Conservation (phyloP, 1,284 basidiomycete genomes). For the Lentinus polychrous region DNA sequence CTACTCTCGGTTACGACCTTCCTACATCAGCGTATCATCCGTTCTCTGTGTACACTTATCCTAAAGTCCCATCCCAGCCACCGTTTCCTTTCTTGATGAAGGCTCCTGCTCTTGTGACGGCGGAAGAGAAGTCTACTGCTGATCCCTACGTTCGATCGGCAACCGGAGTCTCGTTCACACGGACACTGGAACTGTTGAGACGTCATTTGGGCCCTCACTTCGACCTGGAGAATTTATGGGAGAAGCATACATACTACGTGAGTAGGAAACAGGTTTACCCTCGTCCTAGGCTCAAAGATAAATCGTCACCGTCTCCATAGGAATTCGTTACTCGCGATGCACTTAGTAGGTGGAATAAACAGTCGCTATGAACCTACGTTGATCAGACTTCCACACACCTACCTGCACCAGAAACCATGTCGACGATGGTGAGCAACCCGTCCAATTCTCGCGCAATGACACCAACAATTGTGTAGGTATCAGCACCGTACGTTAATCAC, state of each 20-base stretch:
- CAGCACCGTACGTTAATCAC: conserved; percentile 43
- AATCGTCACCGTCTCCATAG: conserved; percentile 13
- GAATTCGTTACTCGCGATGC: conserved; percentile 38
- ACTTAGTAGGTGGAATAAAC: conserved; percentile 23
- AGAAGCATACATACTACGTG: conserved; percentile 37
- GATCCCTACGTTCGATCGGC: conserved; percentile 34
- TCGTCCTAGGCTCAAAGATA: not conserved
- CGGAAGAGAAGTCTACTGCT: conserved; percentile 18
- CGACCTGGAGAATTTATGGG: conserved; percentile 38
- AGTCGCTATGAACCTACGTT: not conserved
- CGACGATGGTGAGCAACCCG: conserved; percentile 32
- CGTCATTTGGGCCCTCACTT: conserved; percentile 36
- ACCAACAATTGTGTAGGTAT: conserved; percentile 25
- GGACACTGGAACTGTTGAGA: conserved; percentile 33
- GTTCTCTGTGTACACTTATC: conserved; percentile 30
- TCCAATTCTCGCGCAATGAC: not conserved
- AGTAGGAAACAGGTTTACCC: conserved; percentile 6
- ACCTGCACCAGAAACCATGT: conserved; percentile 32
- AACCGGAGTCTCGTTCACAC: conserved; percentile 33
- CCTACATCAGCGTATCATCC: conserved; percentile 25
- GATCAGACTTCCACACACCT: not conserved
- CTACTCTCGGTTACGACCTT: conserved; percentile 20
- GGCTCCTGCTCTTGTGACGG: conserved; percentile 26
- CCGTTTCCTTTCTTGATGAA: conserved; percentile 33
- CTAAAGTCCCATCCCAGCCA: conserved; percentile 28